Evolutionary conservation across 768 basidiomycete species (phyloP).

Genomic region (Phylloporus scabripes): DNA sequence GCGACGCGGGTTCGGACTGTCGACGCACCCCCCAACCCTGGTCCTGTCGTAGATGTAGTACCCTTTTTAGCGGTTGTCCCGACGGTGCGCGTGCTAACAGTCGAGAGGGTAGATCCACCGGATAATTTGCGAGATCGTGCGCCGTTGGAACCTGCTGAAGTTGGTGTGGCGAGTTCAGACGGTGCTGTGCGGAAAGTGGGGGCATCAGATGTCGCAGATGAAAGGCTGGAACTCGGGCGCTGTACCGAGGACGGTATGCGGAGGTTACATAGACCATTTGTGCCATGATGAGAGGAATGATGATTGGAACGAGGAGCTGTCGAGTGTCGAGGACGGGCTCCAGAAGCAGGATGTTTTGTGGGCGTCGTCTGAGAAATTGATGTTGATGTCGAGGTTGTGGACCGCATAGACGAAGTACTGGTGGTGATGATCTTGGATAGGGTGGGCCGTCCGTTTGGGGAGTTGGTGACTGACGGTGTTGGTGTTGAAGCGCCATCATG

Average conservation of each 20-base stretch:
- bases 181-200: conserved; percentile 29
- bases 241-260: conserved; percentile 26
- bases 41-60: not conserved
- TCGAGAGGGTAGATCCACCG: conserved; percentile 28
- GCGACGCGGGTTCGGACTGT: conserved; percentile 18
- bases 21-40: conserved; percentile 9
- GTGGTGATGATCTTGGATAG: conserved; percentile 25
- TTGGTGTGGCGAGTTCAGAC: conserved; percentile 28
- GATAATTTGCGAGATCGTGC: conserved; percentile 28
- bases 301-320: conserved; percentile 25
- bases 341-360: conserved; percentile 13
- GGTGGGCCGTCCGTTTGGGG: conserved; percentile 22
- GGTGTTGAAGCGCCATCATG: conserved; percentile 15
- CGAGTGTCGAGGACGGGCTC: conserved; percentile 15
- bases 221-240: conserved; percentile 27
- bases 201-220: conserved; percentile 27
- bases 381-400: conserved; percentile 7
- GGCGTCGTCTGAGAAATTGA: conserved; percentile 6
- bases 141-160: conserved; percentile 20
- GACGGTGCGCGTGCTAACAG: conserved; percentile 27
- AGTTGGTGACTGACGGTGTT: conserved; percentile 4
- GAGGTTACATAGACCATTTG: conserved; percentile 24
- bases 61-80: conserved; percentile 23
- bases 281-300: conserved; percentile 13
- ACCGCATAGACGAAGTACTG: conserved; percentile 21